Base-by-base conservation (phyloP, 1,139 yeast genomes). In the Trichomonascaceae sp. region DNA sequence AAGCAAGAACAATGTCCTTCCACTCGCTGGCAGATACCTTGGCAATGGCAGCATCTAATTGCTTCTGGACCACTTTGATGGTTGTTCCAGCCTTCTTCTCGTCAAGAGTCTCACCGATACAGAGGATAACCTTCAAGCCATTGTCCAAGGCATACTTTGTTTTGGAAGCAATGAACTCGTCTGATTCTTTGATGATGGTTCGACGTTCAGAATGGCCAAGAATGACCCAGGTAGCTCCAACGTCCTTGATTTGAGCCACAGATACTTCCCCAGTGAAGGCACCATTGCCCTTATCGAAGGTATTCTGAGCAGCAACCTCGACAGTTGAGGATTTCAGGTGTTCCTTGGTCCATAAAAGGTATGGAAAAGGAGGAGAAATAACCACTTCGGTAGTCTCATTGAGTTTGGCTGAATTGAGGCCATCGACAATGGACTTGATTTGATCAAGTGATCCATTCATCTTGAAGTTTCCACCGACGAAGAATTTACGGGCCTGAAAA, bases 131-230 rank as follows among this genome's bases (percentile, higher is more conserved):
- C 63, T 83, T 81, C 59, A 91, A 76, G 63, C 96, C 97, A 65
- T 81, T 78, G 66, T 87, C 96, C 67, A 93, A 77, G 63, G 99
- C 97, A 68, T 85, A 89, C 78, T 87, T 87, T 73, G 96, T 87
- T 85, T 93, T 93, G 71, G 85, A 87, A 67, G 99, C 98, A 67
- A 95, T 78, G 68, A 89, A 81, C 72, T 89, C 96, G 74, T 90
- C 96, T 58, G 87, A 73, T 79, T 93, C 99, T 74, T 85, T 82
- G 79, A 88, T 81, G 71, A 89, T 80, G 65, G 95, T 85, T 80
- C 99, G 89, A 82, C 99, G 91, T 81, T 93, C 99, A 60, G 97
- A 89, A 84, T 93, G 99, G 66, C 99, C 99, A 64, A 95, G 80
- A 70, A 93, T 83, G 62, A 93, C 95, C 98, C 98, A 95, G 62